phyloP scores from a whole-genome alignment of 2,329 filamentous ascomycete genomes.

The Neobulgaria alba region DNA sequence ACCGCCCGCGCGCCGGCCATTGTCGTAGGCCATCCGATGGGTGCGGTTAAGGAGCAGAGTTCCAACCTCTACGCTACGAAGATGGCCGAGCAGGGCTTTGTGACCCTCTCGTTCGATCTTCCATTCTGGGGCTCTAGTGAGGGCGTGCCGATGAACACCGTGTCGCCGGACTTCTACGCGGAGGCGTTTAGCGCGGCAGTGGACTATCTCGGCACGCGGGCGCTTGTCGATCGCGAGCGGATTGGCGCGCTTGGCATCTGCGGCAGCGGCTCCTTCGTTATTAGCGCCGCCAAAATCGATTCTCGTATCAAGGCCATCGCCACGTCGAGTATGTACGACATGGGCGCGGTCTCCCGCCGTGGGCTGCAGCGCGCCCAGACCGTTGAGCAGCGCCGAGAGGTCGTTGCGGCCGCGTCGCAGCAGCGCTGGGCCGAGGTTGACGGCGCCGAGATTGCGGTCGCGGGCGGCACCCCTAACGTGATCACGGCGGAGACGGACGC shows the following conservation, averaged over 20 bases:
- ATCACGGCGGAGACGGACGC: no score
- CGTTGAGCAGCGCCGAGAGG: no score
- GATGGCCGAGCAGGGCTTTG: conserved; percentile 24
- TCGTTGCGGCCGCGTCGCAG: no score
- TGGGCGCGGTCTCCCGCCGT: no score
- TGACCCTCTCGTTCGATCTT: conserved; percentile 22
- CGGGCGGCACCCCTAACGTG: no score
- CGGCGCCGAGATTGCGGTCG: no score
- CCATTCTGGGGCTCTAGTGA: conserved; percentile 24
- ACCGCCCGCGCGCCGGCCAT: conserved; percentile 6
- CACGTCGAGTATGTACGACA: conserved; percentile 20
- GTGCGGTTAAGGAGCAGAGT: conserved; percentile 8
- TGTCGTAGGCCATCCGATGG: conserved; percentile 5
- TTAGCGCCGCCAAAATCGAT: conserved; percentile 31
- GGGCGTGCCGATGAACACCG: conserved; percentile 24
- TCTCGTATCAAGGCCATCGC: conserved; percentile 22
- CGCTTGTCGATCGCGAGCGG: conserved; percentile 24
- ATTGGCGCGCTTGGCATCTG: conserved; percentile 29
- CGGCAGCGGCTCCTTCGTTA: conserved; percentile 26
- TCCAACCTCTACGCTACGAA: conserved; percentile 8
- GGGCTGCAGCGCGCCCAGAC: no score
- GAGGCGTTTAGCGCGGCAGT: conserved; percentile 28
- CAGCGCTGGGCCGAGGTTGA: no score
- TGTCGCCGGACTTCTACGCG: conserved; percentile 23
- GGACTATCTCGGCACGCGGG: conserved; percentile 23